Conservation (phyloP, 768 basidiomycete species). For the Trametes sanguinea region DNA sequence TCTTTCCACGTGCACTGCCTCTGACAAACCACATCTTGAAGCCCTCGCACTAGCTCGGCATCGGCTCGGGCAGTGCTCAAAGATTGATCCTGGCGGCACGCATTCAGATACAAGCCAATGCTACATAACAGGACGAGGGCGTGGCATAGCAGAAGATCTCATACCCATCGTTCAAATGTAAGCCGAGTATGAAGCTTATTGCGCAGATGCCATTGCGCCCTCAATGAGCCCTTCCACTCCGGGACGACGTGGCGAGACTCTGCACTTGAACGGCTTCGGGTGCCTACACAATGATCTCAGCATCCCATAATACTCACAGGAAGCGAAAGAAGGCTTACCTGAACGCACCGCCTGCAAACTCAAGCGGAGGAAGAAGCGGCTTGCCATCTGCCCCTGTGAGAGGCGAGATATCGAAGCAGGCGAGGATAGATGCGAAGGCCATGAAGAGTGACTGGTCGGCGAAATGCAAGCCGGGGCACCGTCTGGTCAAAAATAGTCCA, state of each 20-base stretch:
- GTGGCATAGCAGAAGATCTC: too few species aligned
- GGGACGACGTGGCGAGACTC: neutral
- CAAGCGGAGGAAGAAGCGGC: conserved; percentile 1
- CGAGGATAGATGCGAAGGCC: conserved; percentile 18
- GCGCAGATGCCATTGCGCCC: neutral
- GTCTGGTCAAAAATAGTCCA: conserved; percentile 1
- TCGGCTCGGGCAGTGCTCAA: too few species aligned
- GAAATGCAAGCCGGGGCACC: conserved; percentile 26
- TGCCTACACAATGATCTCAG: neutral
- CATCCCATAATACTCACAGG: too few species aligned
- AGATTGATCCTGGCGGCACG: too few species aligned
- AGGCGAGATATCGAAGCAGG: conserved; percentile 23
- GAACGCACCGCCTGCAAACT: conserved; percentile 7
- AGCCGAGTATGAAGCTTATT: neutral
- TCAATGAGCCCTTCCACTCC: neutral
- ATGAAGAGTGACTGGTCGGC: conserved; percentile 25
- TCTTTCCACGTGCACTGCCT: too few species aligned
- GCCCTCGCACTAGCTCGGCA: too few species aligned
- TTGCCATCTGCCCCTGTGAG: conserved; percentile 13
- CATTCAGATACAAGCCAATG: too few species aligned
- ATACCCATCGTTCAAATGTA: too few species aligned
- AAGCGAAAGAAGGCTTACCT: conserved; percentile 4
- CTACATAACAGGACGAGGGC: too few species aligned
- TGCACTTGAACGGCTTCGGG: neutral
- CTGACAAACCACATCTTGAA: too few species aligned